Evolutionary conservation across 345 rosid genomes (phyloP).

Genomic region (Camelina neglecta): DNA sequence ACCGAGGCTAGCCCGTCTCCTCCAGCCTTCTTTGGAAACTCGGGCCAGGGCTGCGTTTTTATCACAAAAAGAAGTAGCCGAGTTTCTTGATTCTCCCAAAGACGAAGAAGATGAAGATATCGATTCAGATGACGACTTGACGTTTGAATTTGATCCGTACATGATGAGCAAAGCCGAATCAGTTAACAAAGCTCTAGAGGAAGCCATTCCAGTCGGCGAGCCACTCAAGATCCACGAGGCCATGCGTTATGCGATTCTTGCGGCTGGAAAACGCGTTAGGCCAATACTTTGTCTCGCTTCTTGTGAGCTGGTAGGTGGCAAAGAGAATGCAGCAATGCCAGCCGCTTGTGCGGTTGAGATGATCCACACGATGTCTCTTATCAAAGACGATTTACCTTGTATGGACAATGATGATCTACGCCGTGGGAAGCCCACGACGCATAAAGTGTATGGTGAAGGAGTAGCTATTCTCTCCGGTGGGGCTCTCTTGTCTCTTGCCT

Average conservation of each 20-base stretch:
- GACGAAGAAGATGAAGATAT: slow-evolving; percentile 39
- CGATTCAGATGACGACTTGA: not conserved
- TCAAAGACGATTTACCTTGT: slow-evolving; percentile 79
- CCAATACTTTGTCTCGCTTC: slow-evolving; percentile 69
- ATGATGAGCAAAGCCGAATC: slow-evolving; percentile 57
- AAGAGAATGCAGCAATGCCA: slow-evolving; percentile 54
- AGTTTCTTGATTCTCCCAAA: slow-evolving; percentile 33
- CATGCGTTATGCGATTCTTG: slow-evolving; percentile 73
- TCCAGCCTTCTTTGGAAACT: slow-evolving; percentile 32
- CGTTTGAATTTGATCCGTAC: slow-evolving; percentile 71
- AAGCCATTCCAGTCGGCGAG: slow-evolving; percentile 53
- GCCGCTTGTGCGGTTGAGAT: slow-evolving; percentile 73
- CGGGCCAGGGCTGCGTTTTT: slow-evolving; percentile 29
- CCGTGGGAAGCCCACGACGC: slow-evolving; percentile 65
- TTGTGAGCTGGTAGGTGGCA: slow-evolving; percentile 67
- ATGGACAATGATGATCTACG: slow-evolving; percentile 73
- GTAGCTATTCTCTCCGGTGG: slow-evolving; percentile 65
- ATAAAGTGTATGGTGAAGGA: slow-evolving; percentile 60
- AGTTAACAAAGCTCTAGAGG: slow-evolving; percentile 59
- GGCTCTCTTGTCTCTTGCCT: slow-evolving; percentile 64
- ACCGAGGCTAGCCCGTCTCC: slow-evolving; percentile 31
- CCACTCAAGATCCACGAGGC: slow-evolving; percentile 65
- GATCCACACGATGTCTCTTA: slow-evolving; percentile 72
- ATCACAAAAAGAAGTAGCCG: slow-evolving; percentile 38
- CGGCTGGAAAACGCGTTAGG: slow-evolving; percentile 68